Percentiles rank a stretch among this genome's conserved stretches.
These are phyloP conservation scores for Aspergillus eucalypticola DNA, from an alignment of 2,329 filamentous ascomycete species.

Conservation along the genomic window DNA sequence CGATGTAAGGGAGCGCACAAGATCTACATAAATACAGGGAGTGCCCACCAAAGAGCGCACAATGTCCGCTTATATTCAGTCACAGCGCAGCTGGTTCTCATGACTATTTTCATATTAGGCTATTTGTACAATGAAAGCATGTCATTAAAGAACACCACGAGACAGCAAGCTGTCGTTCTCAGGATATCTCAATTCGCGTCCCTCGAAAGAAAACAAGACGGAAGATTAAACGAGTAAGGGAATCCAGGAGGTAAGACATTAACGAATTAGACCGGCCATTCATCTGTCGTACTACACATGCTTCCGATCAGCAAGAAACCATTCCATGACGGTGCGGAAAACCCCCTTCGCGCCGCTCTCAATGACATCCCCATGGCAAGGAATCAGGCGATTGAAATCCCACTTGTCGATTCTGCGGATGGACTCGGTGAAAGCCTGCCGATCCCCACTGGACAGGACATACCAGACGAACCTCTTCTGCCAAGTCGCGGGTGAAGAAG, in stretches of 20 bases:
- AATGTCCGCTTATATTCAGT: not conserved
- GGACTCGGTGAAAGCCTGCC: conserved; percentile 68
- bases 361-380: conserved; percentile 91
- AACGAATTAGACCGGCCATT: not conserved
- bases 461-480: conserved; percentile 86
- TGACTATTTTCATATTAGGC: not conserved
- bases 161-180: not conserved
- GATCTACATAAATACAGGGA: not conserved
- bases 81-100: not conserved
- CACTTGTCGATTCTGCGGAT: conserved; percentile 69
- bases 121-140: not conserved
- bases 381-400: conserved; percentile 83
- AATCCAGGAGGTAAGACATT: not conserved
- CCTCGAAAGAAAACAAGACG: not conserved
- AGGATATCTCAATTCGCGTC: not conserved
- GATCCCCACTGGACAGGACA: conserved; percentile 60
- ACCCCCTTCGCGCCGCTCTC: conserved; percentile 71
- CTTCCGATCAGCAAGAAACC: conserved; percentile 64
- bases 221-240: not conserved
- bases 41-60: not conserved
- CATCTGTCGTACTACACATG: not conserved
- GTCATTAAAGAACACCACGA: not conserved
- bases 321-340: conserved; percentile 76
- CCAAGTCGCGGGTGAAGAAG: conserved; percentile 63
- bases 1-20: not conserved